Conservation (phyloP, 129 eudicot genomes). For the sunflower (Helianthus annuus) region DNA sequence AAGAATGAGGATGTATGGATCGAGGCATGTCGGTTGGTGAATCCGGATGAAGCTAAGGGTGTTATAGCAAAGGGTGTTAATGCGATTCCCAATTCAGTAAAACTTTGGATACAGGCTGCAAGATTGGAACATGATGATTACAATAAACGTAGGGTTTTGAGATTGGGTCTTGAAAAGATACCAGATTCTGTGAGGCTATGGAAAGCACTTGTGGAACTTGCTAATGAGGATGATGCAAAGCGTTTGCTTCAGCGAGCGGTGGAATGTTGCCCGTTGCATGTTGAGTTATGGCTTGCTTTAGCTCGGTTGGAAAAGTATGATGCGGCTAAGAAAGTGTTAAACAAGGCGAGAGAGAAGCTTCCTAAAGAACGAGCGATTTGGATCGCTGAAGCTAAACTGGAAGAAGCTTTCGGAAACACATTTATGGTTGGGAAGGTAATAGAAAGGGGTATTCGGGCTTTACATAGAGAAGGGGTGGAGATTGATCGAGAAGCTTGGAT, state of each 20-base stretch:
- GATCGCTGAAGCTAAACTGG: constrained; percentile 85
- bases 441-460: constrained; percentile 80
- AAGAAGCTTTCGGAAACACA: constrained; percentile 82
- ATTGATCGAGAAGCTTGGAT: constrained; percentile 85
- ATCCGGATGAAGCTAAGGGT: constrained; percentile 76
- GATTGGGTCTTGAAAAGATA: constrained; percentile 86
- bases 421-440: constrained; percentile 74
- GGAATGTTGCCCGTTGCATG: constrained; percentile 91
- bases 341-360: constrained; percentile 74
- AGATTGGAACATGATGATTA: constrained; percentile 74
- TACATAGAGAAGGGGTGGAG: constrained; percentile 70
- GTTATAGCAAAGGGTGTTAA: constrained; percentile 32
- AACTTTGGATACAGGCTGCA: constrained; percentile 89
- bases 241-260: constrained; percentile 81
- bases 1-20: constrained; percentile 94
- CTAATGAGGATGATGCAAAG: constrained; percentile 82
- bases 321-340: constrained; percentile 49
- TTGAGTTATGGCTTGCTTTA: constrained; percentile 89
- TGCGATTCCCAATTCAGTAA: constrained; percentile 49
- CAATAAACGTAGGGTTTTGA: constrained; percentile 70
- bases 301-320: constrained; percentile 81
- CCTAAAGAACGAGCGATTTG: constrained; percentile 88
- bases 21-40: constrained; percentile 81
- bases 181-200: constrained; percentile 93
- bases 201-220: constrained; percentile 94